These are phyloP conservation scores for Durusdinium trenchii DNA, from an alignment of 73 alveolate species.

Conservation along the genomic window DNA sequence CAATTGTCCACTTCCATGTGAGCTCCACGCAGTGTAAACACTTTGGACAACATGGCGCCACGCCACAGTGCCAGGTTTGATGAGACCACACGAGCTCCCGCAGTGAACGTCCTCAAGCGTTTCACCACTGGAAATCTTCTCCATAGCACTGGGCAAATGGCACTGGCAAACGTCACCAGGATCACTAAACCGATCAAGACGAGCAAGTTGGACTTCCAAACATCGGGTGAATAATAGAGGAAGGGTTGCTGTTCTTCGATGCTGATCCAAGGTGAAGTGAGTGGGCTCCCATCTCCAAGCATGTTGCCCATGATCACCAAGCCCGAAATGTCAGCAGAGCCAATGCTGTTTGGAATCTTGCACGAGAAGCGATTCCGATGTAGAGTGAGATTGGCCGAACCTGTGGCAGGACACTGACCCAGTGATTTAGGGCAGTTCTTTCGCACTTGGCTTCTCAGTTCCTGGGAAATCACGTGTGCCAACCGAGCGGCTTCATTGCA, in stretches of 20 bases:
- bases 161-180: neutral
- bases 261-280: constrained; percentile 21
- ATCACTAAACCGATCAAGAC: neutral
- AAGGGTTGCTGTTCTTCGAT: constrained; percentile 1
- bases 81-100: too few relatives aligned
- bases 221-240: constrained; percentile 45
- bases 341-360: neutral
- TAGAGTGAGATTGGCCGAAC: neutral
- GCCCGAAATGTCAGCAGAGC: neutral
- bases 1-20: too few relatives aligned
- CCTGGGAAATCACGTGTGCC: too few relatives aligned
- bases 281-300: constrained; percentile 37
- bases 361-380: constrained; percentile 78
- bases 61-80: too few relatives aligned
- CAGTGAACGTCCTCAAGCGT: too few relatives aligned
- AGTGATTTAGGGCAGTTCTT: neutral
- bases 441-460: neutral
- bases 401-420: neutral
- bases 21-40: too few relatives aligned
- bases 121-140: too few relatives aligned
- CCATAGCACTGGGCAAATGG: too few relatives aligned
- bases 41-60: too few relatives aligned
- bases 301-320: constrained; percentile 79
- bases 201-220: neutral
- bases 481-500: too few relatives aligned